Evolutionary conservation across 2,329 filamentous ascomycete genomes (phyloP).

Genomic region (Cryoendolithus antarcticus): DNA sequence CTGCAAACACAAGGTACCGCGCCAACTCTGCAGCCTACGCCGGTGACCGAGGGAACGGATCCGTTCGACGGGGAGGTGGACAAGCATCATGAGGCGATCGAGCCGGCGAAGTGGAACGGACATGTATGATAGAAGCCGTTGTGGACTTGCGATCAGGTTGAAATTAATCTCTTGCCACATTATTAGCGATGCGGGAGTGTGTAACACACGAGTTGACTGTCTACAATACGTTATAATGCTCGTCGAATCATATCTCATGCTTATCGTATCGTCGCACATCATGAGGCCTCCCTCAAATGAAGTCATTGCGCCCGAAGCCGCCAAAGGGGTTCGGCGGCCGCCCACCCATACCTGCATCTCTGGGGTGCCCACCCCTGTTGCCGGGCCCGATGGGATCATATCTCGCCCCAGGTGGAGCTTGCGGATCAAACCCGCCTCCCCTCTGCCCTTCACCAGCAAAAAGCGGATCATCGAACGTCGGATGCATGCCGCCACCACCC

Average conservation of each 20-base stretch:
- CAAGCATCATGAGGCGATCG: too few species aligned
- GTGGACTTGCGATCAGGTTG: too few species aligned
- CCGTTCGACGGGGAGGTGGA: too few species aligned
- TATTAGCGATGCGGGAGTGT: too few species aligned
- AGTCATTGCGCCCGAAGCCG: conserved; percentile 48
- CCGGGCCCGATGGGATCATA: conserved; percentile 80
- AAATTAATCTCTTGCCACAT: too few species aligned
- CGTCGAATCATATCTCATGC: too few species aligned
- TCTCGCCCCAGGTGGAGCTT: conserved; percentile 74
- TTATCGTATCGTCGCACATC: too few species aligned
- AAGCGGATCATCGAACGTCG: conserved; percentile 83
- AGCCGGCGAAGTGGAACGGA: too few species aligned
- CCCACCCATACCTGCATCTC: conserved; percentile 33
- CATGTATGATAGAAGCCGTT: too few species aligned
- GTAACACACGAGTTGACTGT: too few species aligned
- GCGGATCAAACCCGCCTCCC: conserved; percentile 48
- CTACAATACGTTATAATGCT: too few species aligned
- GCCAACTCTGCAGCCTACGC: conserved; percentile 2
- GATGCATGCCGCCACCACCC: conserved; percentile 77
- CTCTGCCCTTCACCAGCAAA: conserved; percentile 47
- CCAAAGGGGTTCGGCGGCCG: conserved; percentile 46
- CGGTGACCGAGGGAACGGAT: background rate
- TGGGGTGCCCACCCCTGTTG: conserved; percentile 31
- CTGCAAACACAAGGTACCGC: background rate
- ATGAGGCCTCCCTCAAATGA: conserved; percentile 30